Evolutionary conservation across 805 yeast species (phyloP).

Genomic region (Torulaspora delbrueckii): DNA sequence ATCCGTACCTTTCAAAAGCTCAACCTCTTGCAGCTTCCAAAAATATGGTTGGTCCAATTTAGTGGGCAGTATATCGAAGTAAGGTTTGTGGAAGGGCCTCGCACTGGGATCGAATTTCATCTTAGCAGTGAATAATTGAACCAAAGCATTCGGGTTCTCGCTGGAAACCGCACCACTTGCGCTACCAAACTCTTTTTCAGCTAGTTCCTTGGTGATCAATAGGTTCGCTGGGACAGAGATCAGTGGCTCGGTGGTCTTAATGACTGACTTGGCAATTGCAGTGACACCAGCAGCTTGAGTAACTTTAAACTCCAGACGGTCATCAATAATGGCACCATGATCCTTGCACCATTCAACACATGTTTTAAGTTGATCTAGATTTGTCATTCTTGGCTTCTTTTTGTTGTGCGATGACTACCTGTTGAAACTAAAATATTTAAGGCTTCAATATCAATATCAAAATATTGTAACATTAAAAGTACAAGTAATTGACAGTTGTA

Average conservation of each 20-base stretch:
- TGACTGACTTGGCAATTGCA: slow-evolving; percentile 26
- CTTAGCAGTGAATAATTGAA: slow-evolving; percentile 40
- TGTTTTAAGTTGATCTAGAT: slow-evolving; percentile 10
- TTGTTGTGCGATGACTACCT: not conserved
- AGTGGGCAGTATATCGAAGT: slow-evolving; percentile 46
- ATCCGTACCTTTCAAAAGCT: slow-evolving; percentile 62
- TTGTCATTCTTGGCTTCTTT: slow-evolving; percentile 1
- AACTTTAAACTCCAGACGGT: slow-evolving; percentile 33
- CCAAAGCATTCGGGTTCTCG: slow-evolving; percentile 31
- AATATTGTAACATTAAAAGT: not conserved
- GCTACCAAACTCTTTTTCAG: slow-evolving; percentile 19
- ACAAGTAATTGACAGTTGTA: not conserved
- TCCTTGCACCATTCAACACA: slow-evolving; percentile 38
- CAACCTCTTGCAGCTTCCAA: slow-evolving; percentile 53
- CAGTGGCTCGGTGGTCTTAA: slow-evolving; percentile 20
- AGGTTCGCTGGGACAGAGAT: slow-evolving; percentile 39
- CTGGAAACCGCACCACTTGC: slow-evolving; percentile 5
- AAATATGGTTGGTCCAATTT: slow-evolving; percentile 58
- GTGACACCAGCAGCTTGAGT: slow-evolving; percentile 34
- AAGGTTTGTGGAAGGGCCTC: slow-evolving; percentile 37
- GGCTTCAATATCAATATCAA: not conserved
- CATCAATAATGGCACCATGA: slow-evolving; percentile 39
- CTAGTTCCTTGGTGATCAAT: slow-evolving; percentile 37
- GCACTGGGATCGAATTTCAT: slow-evolving; percentile 38
- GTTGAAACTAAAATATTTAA: too few relatives aligned